A percentile compares a stretch with the other conserved stretches of the same genome.
Evolutionary conservation across 805 yeast species (phyloP).

Genomic region (Kluyveromyces aestuarii): DNA sequence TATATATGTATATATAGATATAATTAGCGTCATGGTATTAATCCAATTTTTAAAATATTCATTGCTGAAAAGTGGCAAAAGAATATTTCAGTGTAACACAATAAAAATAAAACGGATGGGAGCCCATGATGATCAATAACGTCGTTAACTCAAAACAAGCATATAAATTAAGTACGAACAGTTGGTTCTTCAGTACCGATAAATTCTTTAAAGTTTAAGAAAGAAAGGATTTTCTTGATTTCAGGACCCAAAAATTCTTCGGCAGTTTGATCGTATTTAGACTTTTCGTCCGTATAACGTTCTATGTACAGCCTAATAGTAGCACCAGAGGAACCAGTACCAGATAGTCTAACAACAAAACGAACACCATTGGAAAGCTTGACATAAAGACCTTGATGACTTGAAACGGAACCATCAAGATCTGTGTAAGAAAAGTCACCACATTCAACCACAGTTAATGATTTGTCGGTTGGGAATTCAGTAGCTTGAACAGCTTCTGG

Average conservation of each 20-base stretch:
- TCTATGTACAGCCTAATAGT: conserved; percentile 90
- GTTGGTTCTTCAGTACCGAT: conserved; percentile 83
- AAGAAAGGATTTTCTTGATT: conserved; percentile 51
- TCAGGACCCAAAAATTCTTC: conserved; percentile 60
- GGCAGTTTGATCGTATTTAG: conserved; percentile 42
- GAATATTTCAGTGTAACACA: too few species aligned
- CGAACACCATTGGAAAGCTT: conserved; percentile 76
- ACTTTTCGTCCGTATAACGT: conserved; percentile 56
- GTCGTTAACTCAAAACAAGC: too few species aligned
- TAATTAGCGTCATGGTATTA: too few species aligned
- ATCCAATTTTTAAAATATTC: too few species aligned
- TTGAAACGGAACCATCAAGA: conserved; percentile 83
- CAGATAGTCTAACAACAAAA: conserved; percentile 83
- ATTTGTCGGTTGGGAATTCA: conserved; percentile 35
- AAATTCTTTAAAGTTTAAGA: conserved; percentile 61
- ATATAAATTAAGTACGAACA: conserved; percentile 56
- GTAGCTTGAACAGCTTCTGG: conserved; percentile 39
- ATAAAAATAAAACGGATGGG: neutral
- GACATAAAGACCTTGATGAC: conserved; percentile 80
- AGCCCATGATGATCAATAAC: too few species aligned
- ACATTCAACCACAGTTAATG: conserved; percentile 56
- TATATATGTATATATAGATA: too few species aligned
- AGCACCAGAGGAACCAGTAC: conserved; percentile 97
- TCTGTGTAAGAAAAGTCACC: conserved; percentile 91
- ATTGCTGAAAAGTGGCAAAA: too few species aligned